Evolutionary conservation across 176 grass and related monocot genomes (phyloP).

Genomic region (maize (Zea mays)): DNA sequence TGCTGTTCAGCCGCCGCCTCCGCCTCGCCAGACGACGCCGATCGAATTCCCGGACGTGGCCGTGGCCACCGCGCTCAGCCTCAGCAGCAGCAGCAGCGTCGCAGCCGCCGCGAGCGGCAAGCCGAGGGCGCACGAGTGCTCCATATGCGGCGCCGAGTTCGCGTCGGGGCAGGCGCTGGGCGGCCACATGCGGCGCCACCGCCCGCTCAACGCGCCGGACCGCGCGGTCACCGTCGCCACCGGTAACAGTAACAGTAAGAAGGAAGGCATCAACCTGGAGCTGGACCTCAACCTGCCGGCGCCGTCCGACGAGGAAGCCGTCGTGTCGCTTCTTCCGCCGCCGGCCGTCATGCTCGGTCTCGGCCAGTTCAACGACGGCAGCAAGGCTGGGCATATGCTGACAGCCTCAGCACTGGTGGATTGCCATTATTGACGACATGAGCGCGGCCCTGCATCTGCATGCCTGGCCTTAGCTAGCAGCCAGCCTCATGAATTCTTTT

Average conservation of each 20-base stretch:
- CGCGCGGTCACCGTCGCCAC: conserved; percentile 18
- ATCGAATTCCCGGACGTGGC: conserved; percentile 34
- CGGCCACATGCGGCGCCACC: conserved; percentile 90
- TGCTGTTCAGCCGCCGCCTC: no score
- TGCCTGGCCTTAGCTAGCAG: conserved; percentile 18
- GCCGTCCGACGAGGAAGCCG: conserved; percentile 47
- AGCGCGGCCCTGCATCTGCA: conserved; percentile 13
- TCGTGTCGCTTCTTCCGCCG: not conserved
- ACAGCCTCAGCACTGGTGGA: conserved; percentile 54
- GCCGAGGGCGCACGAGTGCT: conserved; percentile 62
- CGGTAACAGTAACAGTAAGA: not conserved
- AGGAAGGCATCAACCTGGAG: conserved; percentile 39
- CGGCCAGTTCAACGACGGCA: conserved; percentile 39
- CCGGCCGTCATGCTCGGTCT: conserved; percentile 36
- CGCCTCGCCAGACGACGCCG: no score
- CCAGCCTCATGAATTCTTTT: conserved; percentile 50
- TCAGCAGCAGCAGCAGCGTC: not conserved
- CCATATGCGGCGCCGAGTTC: conserved; percentile 69
- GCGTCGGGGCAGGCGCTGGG: conserved; percentile 84
- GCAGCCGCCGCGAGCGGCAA: not conserved
- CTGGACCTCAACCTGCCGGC: conserved; percentile 87
- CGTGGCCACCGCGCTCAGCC: conserved; percentile 33
- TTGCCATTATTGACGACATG: conserved; percentile 57
- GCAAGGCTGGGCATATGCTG: conserved; percentile 43
- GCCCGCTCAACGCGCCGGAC: conserved; percentile 47